Evolutionary conservation across 2,329 filamentous ascomycete species (phyloP).

Genomic region (Xylaria sp.): DNA sequence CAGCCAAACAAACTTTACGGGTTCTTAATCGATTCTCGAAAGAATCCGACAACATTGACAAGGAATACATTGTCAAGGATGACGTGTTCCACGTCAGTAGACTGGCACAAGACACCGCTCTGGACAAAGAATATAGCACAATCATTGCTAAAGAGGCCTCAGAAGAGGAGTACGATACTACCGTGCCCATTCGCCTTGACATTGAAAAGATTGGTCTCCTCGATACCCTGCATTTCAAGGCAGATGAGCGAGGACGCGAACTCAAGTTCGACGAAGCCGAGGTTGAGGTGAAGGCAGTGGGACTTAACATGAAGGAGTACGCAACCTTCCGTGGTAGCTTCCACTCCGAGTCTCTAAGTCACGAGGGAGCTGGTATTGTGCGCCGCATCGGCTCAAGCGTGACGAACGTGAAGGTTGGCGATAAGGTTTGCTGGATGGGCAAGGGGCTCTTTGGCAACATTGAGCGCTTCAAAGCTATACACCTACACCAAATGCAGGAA

Average conservation of each 20-base stretch:
- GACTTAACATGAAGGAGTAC: slow-evolving; percentile 32
- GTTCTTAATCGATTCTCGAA: slow-evolving; percentile 21
- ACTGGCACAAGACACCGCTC: slow-evolving; percentile 25
- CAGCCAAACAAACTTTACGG: slow-evolving; percentile 13
- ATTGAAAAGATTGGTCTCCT: slow-evolving; percentile 37
- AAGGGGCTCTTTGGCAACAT: slow-evolving; percentile 52
- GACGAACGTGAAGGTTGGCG: slow-evolving; percentile 34
- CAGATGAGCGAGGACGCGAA: slow-evolving; percentile 19
- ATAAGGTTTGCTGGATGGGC: slow-evolving; percentile 51
- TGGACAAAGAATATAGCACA: slow-evolving; percentile 29
- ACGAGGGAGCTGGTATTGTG: slow-evolving; percentile 40
- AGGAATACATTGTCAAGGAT: slow-evolving; percentile 35
- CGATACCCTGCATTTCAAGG: slow-evolving; percentile 35
- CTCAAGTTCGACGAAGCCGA: slow-evolving; percentile 33
- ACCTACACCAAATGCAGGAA: slow-evolving; percentile 49
- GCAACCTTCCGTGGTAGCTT: slow-evolving; percentile 31
- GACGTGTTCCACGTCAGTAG: slow-evolving; percentile 34
- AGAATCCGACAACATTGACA: slow-evolving; percentile 31
- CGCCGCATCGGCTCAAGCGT: slow-evolving; percentile 36
- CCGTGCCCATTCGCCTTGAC: slow-evolving; percentile 29
- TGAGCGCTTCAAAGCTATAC: slow-evolving; percentile 50
- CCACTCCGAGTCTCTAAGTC: slow-evolving; percentile 31
- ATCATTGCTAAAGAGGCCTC: slow-evolving; percentile 28
- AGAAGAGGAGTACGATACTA: slow-evolving; percentile 23
- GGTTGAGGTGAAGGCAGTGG: slow-evolving; percentile 37